phyloP scores from a whole-genome alignment of 106 monocot species.

The Narthecium ossifragum region DNA sequence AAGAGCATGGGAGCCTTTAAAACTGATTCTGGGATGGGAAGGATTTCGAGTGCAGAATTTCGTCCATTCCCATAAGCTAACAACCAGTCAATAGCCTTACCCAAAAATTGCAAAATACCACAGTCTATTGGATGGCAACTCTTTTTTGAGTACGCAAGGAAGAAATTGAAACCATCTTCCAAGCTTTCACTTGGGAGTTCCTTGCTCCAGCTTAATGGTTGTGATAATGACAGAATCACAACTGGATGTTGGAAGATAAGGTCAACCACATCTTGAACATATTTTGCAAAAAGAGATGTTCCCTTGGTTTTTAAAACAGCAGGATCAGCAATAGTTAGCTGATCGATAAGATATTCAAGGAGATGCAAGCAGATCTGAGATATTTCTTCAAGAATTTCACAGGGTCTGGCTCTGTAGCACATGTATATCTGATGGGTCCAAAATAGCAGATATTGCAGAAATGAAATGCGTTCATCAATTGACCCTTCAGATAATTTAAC shows the following conservation, averaged over 20 bases:
- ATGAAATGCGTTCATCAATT: slow-evolving; percentile 26
- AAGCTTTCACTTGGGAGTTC: slow-evolving; percentile 13
- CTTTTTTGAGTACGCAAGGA: slow-evolving; percentile 26
- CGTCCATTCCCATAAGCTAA: slow-evolving; percentile 1
- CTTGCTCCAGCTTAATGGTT: slow-evolving; percentile 27
- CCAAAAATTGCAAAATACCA: slow-evolving; percentile 38
- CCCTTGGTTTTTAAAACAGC: slow-evolving; percentile 6
- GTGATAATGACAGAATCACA: slow-evolving; percentile 29
- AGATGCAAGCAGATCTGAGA: slow-evolving; percentile 40
- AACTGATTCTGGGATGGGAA: slow-evolving; percentile 21
- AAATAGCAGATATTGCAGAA: slow-evolving; percentile 53
- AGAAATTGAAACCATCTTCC: slow-evolving; percentile 11
- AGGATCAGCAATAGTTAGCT: slow-evolving; percentile 14
- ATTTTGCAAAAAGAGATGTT: slow-evolving; percentile 8
- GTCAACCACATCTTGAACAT: slow-evolving; percentile 41
- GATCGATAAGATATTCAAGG: slow-evolving; percentile 41
- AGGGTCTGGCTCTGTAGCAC: slow-evolving; percentile 28
- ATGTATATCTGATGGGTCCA: slow-evolving; percentile 55
- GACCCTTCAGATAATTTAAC: slow-evolving; percentile 39
- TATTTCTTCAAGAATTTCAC: slow-evolving; percentile 30
- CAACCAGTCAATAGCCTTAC: slow-evolving; percentile 30
- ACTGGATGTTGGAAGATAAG: slow-evolving; percentile 63
- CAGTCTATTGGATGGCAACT: slow-evolving; percentile 38
- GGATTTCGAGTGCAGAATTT: slow-evolving; percentile 17
- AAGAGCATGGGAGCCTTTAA: slow-evolving; percentile 31